A percentile compares a stretch with the other conserved stretches of the same genome.
phyloP scores from a whole-genome alignment of 2,329 filamentous ascomycete species.

The Arthroderma sp. region DNA sequence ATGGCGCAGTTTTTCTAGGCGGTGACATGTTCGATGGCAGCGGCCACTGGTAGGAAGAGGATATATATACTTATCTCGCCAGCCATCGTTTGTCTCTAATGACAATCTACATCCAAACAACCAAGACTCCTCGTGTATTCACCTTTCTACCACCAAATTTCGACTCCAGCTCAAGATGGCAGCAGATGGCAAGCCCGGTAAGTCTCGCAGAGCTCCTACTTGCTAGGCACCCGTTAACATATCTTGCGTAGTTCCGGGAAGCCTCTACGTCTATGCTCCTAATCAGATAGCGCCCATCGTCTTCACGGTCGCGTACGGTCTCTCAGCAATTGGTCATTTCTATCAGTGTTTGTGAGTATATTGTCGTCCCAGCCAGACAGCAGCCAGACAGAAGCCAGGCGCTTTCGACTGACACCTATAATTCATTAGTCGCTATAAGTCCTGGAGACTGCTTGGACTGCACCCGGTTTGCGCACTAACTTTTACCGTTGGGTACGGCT shows the following conservation, averaged over 20 bases:
- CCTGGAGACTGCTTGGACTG: conserved; percentile 44
- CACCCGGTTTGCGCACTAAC: conserved; percentile 44
- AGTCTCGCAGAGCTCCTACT: not conserved
- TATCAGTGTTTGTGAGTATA: conserved; percentile 45
- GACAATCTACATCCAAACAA: not conserved
- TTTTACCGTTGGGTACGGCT: conserved; percentile 45
- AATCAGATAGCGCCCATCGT: conserved; percentile 44
- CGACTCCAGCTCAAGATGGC: not conserved
- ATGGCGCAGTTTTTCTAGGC: no score
- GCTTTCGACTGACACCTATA: not conserved
- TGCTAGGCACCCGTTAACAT: not conserved
- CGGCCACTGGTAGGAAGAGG: no score
- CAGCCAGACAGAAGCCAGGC: no score
- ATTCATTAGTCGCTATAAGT: conserved; percentile 45
- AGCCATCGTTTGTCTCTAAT: not conserved
- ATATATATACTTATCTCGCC: no score
- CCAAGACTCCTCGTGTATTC: not conserved
- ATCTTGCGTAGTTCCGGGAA: conserved; percentile 12
- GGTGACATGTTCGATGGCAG: no score
- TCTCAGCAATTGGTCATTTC: conserved; percentile 39
- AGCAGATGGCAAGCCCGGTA: not conserved
- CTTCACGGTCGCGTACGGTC: conserved; percentile 39
- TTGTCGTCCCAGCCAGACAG: not conserved
- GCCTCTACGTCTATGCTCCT: conserved; percentile 41
- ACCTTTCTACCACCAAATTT: not conserved